phyloP scores from a whole-genome alignment of 2,329 filamentous ascomycete genomes.

The Talaromyces atroroseus region DNA sequence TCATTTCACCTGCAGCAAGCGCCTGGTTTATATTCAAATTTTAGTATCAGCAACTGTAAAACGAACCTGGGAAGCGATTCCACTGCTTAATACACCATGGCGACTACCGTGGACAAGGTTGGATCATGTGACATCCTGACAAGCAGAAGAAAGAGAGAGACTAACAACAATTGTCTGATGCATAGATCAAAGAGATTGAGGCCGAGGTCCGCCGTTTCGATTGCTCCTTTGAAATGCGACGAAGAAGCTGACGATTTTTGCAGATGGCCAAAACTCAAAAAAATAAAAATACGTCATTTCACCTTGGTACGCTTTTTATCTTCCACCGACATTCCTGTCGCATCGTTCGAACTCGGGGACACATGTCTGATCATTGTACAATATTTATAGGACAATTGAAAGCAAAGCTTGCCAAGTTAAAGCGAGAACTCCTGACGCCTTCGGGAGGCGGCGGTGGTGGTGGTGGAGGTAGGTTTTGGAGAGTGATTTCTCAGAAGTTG shows the following conservation, averaged over 20 bases:
- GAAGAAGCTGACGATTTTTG: conserved; percentile 16
- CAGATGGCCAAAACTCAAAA: conserved; percentile 96
- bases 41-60: neutral
- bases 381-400: conserved; percentile 68
- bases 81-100: conserved; percentile 55
- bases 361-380: neutral
- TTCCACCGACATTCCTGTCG: neutral
- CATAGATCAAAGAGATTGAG: conserved; percentile 93
- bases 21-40: neutral
- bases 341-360: conserved; percentile 7
- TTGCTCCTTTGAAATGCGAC: neutral
- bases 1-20: neutral
- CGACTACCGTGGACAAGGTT: conserved; percentile 96
- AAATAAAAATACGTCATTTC: conserved; percentile 91
- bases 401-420: conserved; percentile 96
- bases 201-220: conserved; percentile 62
- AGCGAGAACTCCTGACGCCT: conserved; percentile 89
- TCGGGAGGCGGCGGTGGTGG: conserved; percentile 71
- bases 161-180: conserved; percentile 11
- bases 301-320: conserved; percentile 61
- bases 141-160: neutral
- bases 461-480: conserved; percentile 58
- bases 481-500: neutral
- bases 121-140: conserved; percentile 21
- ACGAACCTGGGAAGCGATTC: neutral